Evolutionary conservation across 768 basidiomycete genomes (phyloP).

Genomic region (Suillus sp.): DNA sequence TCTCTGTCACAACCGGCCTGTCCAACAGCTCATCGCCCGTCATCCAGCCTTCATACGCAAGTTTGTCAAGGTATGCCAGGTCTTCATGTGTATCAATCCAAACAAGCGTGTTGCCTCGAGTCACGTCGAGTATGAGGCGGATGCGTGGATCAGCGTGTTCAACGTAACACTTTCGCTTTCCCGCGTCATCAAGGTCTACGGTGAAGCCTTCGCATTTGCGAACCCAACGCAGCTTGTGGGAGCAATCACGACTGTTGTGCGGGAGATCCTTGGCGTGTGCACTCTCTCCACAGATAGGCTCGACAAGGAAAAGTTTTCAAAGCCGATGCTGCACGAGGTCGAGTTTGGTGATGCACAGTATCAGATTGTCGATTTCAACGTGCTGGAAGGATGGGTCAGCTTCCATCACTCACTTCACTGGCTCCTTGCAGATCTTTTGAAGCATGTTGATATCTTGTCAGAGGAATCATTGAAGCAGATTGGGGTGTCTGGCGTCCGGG

Average conservation of each 20-base stretch:
- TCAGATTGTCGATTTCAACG: conserved; percentile 75
- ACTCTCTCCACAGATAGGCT: conserved; percentile 67
- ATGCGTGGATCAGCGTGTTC: conserved; percentile 96
- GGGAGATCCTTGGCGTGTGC: conserved; percentile 72
- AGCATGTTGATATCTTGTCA: conserved; percentile 71
- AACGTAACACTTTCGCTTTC: conserved; percentile 91
- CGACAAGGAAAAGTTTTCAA: conserved; percentile 65
- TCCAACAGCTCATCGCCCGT: conserved; percentile 76
- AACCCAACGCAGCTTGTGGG: conserved; percentile 58
- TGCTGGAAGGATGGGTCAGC: conserved; percentile 80
- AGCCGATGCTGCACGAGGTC: conserved; percentile 66
- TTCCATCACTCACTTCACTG: conserved; percentile 93
- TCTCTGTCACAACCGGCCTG: conserved; percentile 77
- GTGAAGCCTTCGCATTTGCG: conserved; percentile 73
- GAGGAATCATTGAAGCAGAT: conserved; percentile 53
- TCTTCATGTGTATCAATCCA: conserved; percentile 94
- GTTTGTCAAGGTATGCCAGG: conserved; percentile 75
- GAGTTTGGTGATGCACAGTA: conserved; percentile 61
- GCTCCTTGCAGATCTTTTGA: conserved; percentile 87
- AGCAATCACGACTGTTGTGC: conserved; percentile 69
- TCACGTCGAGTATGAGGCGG: conserved; percentile 96
- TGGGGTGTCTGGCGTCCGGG: conserved; percentile 56
- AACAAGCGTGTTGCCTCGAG: conserved; percentile 78
- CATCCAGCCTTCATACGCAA: conserved; percentile 67
- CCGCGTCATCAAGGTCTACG: conserved; percentile 86